A percentile compares a stretch with the other conserved stretches of the same genome.
phyloP scores from a whole-genome alignment of 352 stramenopile species.

The Phytophthora fragariaefolia region DNA sequence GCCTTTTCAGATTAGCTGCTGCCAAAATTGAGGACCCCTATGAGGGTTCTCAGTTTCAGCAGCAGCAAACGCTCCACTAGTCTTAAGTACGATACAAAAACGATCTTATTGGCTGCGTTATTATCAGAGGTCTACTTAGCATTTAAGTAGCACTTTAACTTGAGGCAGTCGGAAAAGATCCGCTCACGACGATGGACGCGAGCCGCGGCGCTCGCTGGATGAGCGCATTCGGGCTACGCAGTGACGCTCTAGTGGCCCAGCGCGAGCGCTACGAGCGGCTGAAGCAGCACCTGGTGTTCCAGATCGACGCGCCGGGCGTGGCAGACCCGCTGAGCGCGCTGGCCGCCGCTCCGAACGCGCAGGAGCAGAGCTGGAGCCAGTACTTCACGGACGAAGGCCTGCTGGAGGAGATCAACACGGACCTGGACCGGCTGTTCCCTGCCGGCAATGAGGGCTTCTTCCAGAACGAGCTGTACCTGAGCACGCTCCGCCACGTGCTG shows the following conservation, averaged over 20 bases:
- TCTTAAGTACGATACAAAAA: no score
- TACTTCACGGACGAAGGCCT: conserved; percentile 76
- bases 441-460: conserved; percentile 80
- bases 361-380: conserved; percentile 52
- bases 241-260: conserved; percentile 22
- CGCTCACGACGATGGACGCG: neutral
- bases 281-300: conserved; percentile 71
- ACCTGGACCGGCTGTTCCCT: conserved; percentile 79
- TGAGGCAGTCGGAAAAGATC: no score
- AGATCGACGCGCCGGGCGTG: conserved; percentile 59
- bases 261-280: conserved; percentile 59
- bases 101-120: no score
- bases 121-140: no score
- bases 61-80: no score
- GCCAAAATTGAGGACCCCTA: no score
- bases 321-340: conserved; percentile 58
- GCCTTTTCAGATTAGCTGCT: no score
- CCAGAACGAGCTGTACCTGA: conserved; percentile 70
- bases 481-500: conserved; percentile 72
- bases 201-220: conserved; percentile 24
- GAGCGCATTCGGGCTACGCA: conserved; percentile 31
- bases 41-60: no score
- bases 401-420: conserved; percentile 84
- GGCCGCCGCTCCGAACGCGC: conserved; percentile 7
- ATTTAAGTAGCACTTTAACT: no score